phyloP scores from a whole-genome alignment of 148 eudicot species.

The Camellia granthamiana region DNA sequence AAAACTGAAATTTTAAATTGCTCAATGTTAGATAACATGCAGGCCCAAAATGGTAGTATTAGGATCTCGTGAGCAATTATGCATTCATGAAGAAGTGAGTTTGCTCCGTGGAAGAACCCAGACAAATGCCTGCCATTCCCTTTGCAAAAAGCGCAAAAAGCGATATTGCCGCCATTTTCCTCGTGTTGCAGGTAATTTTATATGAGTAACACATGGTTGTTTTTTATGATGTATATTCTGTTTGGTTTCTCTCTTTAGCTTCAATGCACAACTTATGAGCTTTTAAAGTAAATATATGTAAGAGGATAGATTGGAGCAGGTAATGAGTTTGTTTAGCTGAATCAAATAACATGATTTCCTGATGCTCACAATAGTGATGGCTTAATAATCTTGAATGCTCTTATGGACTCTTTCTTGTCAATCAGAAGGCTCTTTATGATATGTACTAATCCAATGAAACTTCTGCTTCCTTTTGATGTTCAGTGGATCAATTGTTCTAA shows the following conservation, averaged over 20 bases:
- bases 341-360: neutral
- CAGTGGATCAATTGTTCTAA: neutral
- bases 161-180: constrained; percentile 66
- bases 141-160: constrained; percentile 57
- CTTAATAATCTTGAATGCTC: neutral
- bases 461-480: constrained; percentile 14
- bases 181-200: constrained; percentile 56
- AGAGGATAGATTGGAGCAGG: neutral
- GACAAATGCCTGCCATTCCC: constrained; percentile 79
- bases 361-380: neutral
- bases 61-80: constrained; percentile 96
- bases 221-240: neutral
- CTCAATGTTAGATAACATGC: constrained; percentile 24
- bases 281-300: neutral
- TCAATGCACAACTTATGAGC: neutral
- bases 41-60: constrained; percentile 97
- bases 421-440: neutral
- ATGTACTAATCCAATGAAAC: neutral
- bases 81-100: constrained; percentile 88
- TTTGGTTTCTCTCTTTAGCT: neutral
- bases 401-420: neutral
- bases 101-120: constrained; percentile 82
- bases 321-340: neutral
- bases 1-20: neutral
- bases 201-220: neutral